Conservation (phyloP, 495 filamentous ascomycete species). For the Xanthoparmelia taractica region DNA sequence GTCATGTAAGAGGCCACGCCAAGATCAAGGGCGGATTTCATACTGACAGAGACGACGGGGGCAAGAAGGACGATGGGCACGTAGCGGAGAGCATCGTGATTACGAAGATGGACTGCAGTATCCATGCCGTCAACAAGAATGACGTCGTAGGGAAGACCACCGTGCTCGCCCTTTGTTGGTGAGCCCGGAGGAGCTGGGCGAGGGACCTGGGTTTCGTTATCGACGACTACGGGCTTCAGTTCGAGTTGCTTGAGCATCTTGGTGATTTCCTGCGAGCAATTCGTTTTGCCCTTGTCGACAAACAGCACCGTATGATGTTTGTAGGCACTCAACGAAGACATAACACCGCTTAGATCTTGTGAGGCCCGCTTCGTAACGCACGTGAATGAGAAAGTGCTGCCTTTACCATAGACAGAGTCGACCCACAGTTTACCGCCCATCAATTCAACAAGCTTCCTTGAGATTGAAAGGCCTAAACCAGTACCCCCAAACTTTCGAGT, state of each 20-base stretch:
- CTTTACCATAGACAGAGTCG: constrained; percentile 83
- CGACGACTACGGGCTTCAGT: constrained; percentile 73
- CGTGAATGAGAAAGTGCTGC: constrained; percentile 95
- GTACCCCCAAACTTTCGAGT: constrained; percentile 96
- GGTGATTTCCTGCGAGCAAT: constrained; percentile 62
- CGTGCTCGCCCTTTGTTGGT: constrained; percentile 48
- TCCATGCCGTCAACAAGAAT: constrained; percentile 95
- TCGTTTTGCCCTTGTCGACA: constrained; percentile 86
- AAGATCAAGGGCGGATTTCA: constrained; percentile 91
- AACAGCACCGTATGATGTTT: constrained; percentile 84
- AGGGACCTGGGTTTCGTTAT: constrained; percentile 53
- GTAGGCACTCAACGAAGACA: constrained; percentile 80
- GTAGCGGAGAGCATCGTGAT: constrained; percentile 92
- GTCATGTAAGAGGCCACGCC: constrained; percentile 99
- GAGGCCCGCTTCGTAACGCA: constrained; percentile 84
- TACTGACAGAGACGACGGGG: constrained; percentile 80
- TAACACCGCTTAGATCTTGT: constrained; percentile 71
- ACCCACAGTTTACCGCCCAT: constrained; percentile 99
- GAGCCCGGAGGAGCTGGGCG: constrained; percentile 49
- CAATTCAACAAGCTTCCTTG: constrained; percentile 86
- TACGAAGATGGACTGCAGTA: constrained; percentile 73
- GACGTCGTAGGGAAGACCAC: constrained; percentile 76
- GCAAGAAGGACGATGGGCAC: constrained; percentile 92
- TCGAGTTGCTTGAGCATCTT: constrained; percentile 72
- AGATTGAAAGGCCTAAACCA: constrained; percentile 92